Conservation (phyloP, 2,329 filamentous ascomycete species). For the Karstenula rhodostoma region DNA sequence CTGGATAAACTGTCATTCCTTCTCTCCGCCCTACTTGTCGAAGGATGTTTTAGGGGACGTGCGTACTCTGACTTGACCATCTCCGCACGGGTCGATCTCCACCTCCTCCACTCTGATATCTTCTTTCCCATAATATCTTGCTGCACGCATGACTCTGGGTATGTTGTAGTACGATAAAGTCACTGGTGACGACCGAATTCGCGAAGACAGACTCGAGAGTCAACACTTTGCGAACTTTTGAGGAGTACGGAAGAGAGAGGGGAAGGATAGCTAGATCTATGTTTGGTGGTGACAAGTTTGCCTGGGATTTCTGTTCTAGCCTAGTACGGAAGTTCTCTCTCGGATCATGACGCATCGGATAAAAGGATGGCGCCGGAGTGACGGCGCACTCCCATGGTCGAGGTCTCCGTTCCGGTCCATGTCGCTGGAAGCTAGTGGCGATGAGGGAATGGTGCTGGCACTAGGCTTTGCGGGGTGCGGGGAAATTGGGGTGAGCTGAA, state of each 20-base stretch:
- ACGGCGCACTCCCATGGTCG: slow-evolving; percentile 4
- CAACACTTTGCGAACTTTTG: slow-evolving; percentile 27
- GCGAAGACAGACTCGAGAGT: slow-evolving; percentile 42
- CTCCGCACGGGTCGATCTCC: slow-evolving; percentile 55
- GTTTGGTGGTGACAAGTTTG: not conserved
- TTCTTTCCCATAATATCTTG: slow-evolving; percentile 63
- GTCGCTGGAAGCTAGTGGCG: slow-evolving; percentile 11
- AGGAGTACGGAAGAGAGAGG: not conserved
- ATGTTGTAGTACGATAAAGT: not conserved
- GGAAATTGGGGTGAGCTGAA: not conserved
- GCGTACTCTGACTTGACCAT: slow-evolving; percentile 59
- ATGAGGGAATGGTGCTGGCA: slow-evolving; percentile 10
- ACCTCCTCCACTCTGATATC: slow-evolving; percentile 65
- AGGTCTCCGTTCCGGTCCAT: not conserved
- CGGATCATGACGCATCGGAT: slow-evolving; percentile 19
- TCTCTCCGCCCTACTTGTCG: not conserved
- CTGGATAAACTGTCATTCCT: slow-evolving; percentile 23
- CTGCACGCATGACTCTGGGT: slow-evolving; percentile 58
- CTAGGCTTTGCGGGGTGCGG: slow-evolving; percentile 26
- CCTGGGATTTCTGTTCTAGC: not conserved
- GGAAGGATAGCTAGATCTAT: not conserved
- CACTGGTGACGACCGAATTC: slow-evolving; percentile 33
- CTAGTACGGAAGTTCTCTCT: slow-evolving; percentile 14
- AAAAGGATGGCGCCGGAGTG: slow-evolving; percentile 13
- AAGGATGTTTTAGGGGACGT: not conserved